Percentiles rank a stretch among this genome's conserved stretches.
phyloP scores from a whole-genome alignment of 306 rosid genomes.

The Abrus pulchellus region DNA sequence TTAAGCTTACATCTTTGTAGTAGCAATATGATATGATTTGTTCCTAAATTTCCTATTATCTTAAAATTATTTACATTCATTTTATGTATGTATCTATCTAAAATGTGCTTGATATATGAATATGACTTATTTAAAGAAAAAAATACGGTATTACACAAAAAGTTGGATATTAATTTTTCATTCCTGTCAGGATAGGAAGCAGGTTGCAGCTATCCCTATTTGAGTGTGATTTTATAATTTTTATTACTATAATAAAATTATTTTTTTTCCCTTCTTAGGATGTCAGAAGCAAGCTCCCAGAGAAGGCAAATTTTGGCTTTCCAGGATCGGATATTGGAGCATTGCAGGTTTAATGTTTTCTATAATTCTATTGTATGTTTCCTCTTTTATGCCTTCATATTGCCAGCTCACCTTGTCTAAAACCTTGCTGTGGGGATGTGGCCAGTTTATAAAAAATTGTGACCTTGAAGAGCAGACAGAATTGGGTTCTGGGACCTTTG shows the following conservation, averaged over 20 bases:
- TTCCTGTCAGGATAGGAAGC: neutral
- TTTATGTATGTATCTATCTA: neutral
- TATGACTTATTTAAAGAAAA: neutral
- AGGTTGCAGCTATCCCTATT: neutral
- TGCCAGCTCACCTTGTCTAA: conserved; percentile 39
- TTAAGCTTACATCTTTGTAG: conserved; percentile 4
- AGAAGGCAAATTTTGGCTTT: conserved; percentile 73
- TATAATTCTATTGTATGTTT: conserved; percentile 35
- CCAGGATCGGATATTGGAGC: conserved; percentile 78
- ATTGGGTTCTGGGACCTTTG: conserved; percentile 62
- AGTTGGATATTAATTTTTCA: conserved; percentile 2
- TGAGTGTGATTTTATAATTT: conserved; percentile 3
- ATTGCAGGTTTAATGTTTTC: conserved; percentile 74
- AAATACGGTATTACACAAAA: neutral
- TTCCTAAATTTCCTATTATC: neutral
- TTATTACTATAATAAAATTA: neutral
- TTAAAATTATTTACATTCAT: neutral
- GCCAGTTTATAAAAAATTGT: conserved; percentile 78
- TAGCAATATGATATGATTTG: conserved; percentile 4
- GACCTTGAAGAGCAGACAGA: conserved; percentile 88
- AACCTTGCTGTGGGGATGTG: conserved; percentile 28
- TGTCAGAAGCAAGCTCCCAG: conserved; percentile 60
- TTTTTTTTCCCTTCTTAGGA: conserved; percentile 56
- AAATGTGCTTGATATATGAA: conserved; percentile 3
- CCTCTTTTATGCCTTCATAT: conserved; percentile 29